Evolutionary conservation across 495 filamentous ascomycete species (phyloP).

Genomic region (Parathielavia appendiculata): DNA sequence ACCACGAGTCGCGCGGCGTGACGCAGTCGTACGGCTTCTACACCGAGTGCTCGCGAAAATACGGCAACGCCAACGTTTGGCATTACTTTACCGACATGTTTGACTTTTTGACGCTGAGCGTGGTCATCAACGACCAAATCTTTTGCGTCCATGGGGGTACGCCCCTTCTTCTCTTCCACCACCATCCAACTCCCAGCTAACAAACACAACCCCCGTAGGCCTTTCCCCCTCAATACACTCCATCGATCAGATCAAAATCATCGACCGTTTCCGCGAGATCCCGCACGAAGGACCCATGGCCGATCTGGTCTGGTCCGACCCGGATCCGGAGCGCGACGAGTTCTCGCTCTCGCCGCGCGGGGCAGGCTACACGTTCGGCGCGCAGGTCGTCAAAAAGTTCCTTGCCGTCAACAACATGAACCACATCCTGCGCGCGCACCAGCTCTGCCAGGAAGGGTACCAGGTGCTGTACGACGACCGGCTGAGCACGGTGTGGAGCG

Average conservation of each 20-base stretch:
- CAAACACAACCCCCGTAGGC: slow-evolving; percentile 39
- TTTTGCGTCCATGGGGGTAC: slow-evolving; percentile 92
- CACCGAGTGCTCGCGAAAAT: slow-evolving; percentile 95
- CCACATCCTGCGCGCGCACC: slow-evolving; percentile 92
- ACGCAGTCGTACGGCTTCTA: slow-evolving; percentile 99
- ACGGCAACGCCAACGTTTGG: slow-evolving; percentile 97
- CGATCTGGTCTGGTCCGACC: slow-evolving; percentile 97
- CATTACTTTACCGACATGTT: slow-evolving; percentile 99
- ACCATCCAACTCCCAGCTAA: background rate
- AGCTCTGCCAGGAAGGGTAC: slow-evolving; percentile 95
- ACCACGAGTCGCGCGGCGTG: slow-evolving; percentile 94
- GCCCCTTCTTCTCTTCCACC: slow-evolving; percentile 6
- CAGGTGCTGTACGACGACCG: slow-evolving; percentile 93
- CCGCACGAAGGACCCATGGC: slow-evolving; percentile 99
- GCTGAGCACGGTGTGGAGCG: slow-evolving; percentile 94
- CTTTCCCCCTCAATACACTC: slow-evolving; percentile 94
- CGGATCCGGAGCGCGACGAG: slow-evolving; percentile 90
- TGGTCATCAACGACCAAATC: slow-evolving; percentile 97
- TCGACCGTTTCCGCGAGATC: slow-evolving; percentile 96
- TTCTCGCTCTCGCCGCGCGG: slow-evolving; percentile 91
- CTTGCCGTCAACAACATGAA: slow-evolving; percentile 94
- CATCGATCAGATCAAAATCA: slow-evolving; percentile 99
- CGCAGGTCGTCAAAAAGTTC: slow-evolving; percentile 96
- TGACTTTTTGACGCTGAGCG: slow-evolving; percentile 91
- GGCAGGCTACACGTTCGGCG: slow-evolving; percentile 94